Evolutionary conservation across 306 rosid genomes (phyloP), one percentile per base, ranked within the genome.

Genomic region (Glycine tomentella): DNA sequence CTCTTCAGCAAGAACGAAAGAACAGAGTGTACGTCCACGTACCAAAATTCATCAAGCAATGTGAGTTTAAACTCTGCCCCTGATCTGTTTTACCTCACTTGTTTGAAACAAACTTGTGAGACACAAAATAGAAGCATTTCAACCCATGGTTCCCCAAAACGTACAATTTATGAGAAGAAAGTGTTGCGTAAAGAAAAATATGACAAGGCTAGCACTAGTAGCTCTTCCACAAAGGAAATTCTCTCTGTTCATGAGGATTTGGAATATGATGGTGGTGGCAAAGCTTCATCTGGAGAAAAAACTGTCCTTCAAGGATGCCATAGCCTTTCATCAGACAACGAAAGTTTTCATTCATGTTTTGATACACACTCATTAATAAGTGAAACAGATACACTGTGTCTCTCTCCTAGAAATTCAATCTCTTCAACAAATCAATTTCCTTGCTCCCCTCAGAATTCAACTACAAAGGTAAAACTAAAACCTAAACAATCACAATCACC

Each of bases 211-310:
- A 61, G 15, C 67, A 10, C 67, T 10, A 34, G 15, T 3, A 61
- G 67, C 31, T 61, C 42, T 10, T 61, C 15, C 42, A 31, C 42
- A 0, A 61, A 61, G 42, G 44, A 61, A 62, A 12, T 36, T 33
- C 69, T 33, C 16, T 33, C 69, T 62, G 69, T 62, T 62, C 69
- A 34, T 4, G 69, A 62, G 45, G 69, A 62, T 33, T 33, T 62
- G 69, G 69, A 62, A 34, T 62, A 34, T 33, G n/a, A n/a, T n/a
- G n/a, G n/a, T n/a, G n/a, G 46, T 62, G 9, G 45, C 17, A 62
- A 62, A 62, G 69, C 16, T 33, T 62, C 17, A 17, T 62, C 44
- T 34, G 69, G 4, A 34, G 45, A 62, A 62, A 62, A 34, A 34
- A 12, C n/a, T 12, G 69, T 12, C 10, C 15, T 45, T 5, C 17